Evolutionary conservation across 352 stramenopile genomes (phyloP).

Genomic region (Pythium guiyangense): DNA sequence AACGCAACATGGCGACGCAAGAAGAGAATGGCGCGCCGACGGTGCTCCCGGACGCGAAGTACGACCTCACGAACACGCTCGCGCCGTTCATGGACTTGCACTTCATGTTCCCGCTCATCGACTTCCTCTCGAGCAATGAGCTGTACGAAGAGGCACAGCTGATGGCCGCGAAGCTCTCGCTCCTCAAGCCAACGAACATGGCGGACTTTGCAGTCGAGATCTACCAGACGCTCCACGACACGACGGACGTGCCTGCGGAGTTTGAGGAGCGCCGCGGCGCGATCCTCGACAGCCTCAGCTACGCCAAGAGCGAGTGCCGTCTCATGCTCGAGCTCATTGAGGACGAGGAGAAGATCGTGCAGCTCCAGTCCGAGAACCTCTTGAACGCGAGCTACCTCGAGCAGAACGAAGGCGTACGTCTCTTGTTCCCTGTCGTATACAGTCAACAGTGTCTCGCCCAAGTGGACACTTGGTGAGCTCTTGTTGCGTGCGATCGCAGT

Average conservation of each 20-base stretch:
- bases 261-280: slow-evolving; percentile 78
- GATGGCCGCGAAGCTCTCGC: slow-evolving; percentile 86
- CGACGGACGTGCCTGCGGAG: slow-evolving; percentile 65
- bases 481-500: not conserved
- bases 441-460: not conserved
- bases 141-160: slow-evolving; percentile 91
- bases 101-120: slow-evolving; percentile 97
- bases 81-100: slow-evolving; percentile 95
- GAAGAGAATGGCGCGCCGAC: slow-evolving; percentile 40
- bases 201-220: slow-evolving; percentile 97
- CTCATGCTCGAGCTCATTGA: slow-evolving; percentile 80
- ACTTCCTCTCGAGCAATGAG: slow-evolving; percentile 90
- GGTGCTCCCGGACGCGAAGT: slow-evolving; percentile 68
- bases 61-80: slow-evolving; percentile 93
- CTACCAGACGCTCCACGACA: slow-evolving; percentile 89
- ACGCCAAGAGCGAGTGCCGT: slow-evolving; percentile 68
- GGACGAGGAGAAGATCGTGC: slow-evolving; percentile 85
- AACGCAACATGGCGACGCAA: slow-evolving; percentile 24
- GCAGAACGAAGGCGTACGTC: slow-evolving; percentile 73
- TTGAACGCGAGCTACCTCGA: slow-evolving; percentile 77
- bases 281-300: slow-evolving; percentile 74
- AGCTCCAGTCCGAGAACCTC: slow-evolving; percentile 79
- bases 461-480: not conserved
- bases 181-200: slow-evolving; percentile 96
- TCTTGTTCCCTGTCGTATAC: no score